Evolutionary conservation across 2,329 filamentous ascomycete genomes (phyloP).

Genomic region (Exophiala sp.): DNA sequence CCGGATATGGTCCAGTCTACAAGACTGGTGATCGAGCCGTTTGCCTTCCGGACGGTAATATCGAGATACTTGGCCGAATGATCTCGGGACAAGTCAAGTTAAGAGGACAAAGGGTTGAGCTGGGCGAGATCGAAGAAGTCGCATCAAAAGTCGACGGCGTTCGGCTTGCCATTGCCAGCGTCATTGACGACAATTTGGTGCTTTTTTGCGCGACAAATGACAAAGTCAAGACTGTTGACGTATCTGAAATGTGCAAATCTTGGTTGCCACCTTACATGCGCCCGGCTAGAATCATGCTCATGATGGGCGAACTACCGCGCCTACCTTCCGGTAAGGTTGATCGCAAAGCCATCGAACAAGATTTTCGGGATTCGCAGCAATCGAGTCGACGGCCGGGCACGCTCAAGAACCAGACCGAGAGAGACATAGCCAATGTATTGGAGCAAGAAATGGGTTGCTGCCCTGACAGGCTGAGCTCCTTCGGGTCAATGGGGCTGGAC

Average conservation of each 20-base stretch:
- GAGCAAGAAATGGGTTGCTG: slow-evolving; percentile 40
- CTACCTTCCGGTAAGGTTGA: slow-evolving; percentile 83
- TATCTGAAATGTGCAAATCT: slow-evolving; percentile 60
- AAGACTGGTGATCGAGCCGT: slow-evolving; percentile 80
- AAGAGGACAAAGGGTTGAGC: slow-evolving; percentile 75
- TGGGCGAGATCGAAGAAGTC: slow-evolving; percentile 73
- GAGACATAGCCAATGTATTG: slow-evolving; percentile 42
- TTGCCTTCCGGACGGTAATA: slow-evolving; percentile 61
- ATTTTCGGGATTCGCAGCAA: slow-evolving; percentile 19
- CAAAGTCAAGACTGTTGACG: slow-evolving; percentile 37
- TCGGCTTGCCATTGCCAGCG: slow-evolving; percentile 62
- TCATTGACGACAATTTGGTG: slow-evolving; percentile 67
- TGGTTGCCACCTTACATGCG: slow-evolving; percentile 86
- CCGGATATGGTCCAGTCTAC: slow-evolving; percentile 67
- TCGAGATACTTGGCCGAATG: slow-evolving; percentile 83
- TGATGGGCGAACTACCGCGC: slow-evolving; percentile 64
- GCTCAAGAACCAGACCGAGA: slow-evolving; percentile 21
- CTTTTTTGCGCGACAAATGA: slow-evolving; percentile 65
- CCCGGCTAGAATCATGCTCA: slow-evolving; percentile 63
- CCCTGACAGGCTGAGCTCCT: slow-evolving; percentile 39
- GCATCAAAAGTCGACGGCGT: slow-evolving; percentile 60
- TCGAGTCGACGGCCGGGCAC: background rate
- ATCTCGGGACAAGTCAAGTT: slow-evolving; percentile 80
- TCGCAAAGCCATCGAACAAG: slow-evolving; percentile 56
- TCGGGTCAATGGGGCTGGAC: slow-evolving; percentile 61